phyloP scores from a whole-genome alignment of 306 rosid species.

The Adenanthera pavonina region DNA sequence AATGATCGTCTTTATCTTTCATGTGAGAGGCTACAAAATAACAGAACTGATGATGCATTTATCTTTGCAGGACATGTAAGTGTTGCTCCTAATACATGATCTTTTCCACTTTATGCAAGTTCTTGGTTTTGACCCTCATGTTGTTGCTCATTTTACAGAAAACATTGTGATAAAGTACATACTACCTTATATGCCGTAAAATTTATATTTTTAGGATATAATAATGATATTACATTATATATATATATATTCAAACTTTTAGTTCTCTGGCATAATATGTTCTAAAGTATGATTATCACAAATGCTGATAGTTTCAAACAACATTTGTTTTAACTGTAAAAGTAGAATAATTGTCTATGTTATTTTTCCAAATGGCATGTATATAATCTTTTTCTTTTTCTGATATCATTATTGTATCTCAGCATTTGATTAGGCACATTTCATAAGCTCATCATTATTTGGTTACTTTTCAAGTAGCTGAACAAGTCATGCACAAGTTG shows the following conservation, averaged over 20 bases:
- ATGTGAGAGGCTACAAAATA: conserved; percentile 30
- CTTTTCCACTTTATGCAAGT: conserved; percentile 92
- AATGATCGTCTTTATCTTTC: conserved; percentile 27
- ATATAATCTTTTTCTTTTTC: not conserved
- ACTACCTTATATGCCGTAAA: conserved; percentile 29
- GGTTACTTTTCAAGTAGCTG: conserved; percentile 69
- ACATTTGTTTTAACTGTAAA: conserved; percentile 1
- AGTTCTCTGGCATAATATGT: conserved; percentile 26
- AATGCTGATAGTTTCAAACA: not conserved
- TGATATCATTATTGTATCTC: conserved; percentile 18
- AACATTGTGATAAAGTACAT: conserved; percentile 79
- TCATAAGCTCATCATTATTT: conserved; percentile 29
- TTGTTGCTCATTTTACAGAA: conserved; percentile 95
- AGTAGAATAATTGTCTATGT: not conserved
- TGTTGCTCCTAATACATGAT: conserved; percentile 73
- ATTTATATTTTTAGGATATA: conserved; percentile 6
- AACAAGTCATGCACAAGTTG: conserved; percentile 87
- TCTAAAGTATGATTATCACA: conserved; percentile 10
- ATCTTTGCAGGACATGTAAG: conserved; percentile 83
- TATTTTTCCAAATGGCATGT: not conserved
- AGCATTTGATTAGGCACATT: conserved; percentile 26
- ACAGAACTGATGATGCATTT: conserved; percentile 32
- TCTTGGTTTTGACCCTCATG: conserved; percentile 99
- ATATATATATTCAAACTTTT: conserved; percentile 6
- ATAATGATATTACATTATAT: not conserved